These are phyloP conservation scores for Letharia lupina DNA, from an alignment of 495 filamentous ascomycete genomes.

Conservation along the genomic window DNA sequence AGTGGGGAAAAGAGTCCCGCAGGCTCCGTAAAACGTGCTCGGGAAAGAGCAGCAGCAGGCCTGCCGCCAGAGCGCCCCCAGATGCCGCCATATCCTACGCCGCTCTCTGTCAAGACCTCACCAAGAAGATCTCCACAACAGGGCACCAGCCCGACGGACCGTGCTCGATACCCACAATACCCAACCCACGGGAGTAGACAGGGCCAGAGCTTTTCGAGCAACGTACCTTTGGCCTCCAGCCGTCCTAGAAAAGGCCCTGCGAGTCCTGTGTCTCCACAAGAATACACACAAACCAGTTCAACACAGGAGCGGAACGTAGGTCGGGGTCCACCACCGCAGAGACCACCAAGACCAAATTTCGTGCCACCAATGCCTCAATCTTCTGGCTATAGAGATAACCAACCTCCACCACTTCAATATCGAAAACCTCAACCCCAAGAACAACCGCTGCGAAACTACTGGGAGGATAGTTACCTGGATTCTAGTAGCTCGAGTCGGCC, in stretches of 20 bases:
- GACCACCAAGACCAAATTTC: slow-evolving; percentile 57
- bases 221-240: not conserved
- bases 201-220: not conserved
- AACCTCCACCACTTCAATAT: slow-evolving; percentile 44
- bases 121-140: slow-evolving; percentile 12
- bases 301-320: slow-evolving; percentile 38
- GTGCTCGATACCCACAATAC: slow-evolving; percentile 6
- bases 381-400: slow-evolving; percentile 42
- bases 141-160: slow-evolving; percentile 7
- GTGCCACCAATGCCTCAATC: slow-evolving; percentile 43
- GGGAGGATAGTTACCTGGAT: slow-evolving; percentile 32
- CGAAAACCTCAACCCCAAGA: slow-evolving; percentile 32
- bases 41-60: slow-evolving; percentile 46
- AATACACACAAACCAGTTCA: slow-evolving; percentile 30
- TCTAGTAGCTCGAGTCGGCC: slow-evolving; percentile 32
- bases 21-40: slow-evolving; percentile 42
- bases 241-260: slow-evolving; percentile 33
- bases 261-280: slow-evolving; percentile 28
- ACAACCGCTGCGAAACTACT: slow-evolving; percentile 26
- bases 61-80: slow-evolving; percentile 31
- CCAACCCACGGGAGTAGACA: slow-evolving; percentile 6
- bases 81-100: slow-evolving; percentile 18
- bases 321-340: slow-evolving; percentile 52
- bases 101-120: slow-evolving; percentile 28
- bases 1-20: slow-evolving; percentile 20